Base-by-base conservation (phyloP, 345 rosid genomes). In the Hibiscus tridactylites region DNA sequence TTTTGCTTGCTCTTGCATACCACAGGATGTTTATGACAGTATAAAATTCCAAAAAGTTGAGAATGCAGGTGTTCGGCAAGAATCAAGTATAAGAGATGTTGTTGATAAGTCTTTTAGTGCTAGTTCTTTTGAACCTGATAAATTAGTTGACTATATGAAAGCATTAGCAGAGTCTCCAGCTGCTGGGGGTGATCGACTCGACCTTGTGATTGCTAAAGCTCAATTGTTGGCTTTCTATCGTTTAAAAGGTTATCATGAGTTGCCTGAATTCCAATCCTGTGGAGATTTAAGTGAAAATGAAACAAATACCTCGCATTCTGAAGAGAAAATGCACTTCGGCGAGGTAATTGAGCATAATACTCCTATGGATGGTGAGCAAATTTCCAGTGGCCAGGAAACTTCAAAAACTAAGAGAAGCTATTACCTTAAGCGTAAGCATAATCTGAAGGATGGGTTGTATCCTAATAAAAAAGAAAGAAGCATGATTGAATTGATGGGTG, bases 391-490 rank as follows among this genome's bases (percentile, higher is more conserved):
- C 17, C 72, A 65, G 61, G 83, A 68, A 60, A 58, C 31, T 76
- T 57, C 60, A 15, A 76, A 72, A 63, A 37, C 74, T 37, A 81
- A 69, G 52, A 84, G 79, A 74, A 68, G 83, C 56, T 76, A 81
- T 11, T 76, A 79, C 66, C 74, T 78, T 77, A 87, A 81, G 61
- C 85, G 92, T 6, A 90, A 90, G 77, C 95, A 86, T 80, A 86
- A 90, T 82, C 76, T 90, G 80, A 87, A 80, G 85, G 92, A 81
- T 68, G 35, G 72, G 15, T 47, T 72, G 6, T 75, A 82, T 47
- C 84, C 83, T 52, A 72, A 75, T 53, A 89, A 86, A 75, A 90
- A 78, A 68, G 90, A 82, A 68, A 83, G 81, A 83, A 81, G 84
- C 73, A 15, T 83, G 76, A 69, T 84, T 57, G 87, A 85, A 28